Evolutionary conservation across 768 basidiomycete species (phyloP).

Genomic region (Collybiopsis luxurians): DNA sequence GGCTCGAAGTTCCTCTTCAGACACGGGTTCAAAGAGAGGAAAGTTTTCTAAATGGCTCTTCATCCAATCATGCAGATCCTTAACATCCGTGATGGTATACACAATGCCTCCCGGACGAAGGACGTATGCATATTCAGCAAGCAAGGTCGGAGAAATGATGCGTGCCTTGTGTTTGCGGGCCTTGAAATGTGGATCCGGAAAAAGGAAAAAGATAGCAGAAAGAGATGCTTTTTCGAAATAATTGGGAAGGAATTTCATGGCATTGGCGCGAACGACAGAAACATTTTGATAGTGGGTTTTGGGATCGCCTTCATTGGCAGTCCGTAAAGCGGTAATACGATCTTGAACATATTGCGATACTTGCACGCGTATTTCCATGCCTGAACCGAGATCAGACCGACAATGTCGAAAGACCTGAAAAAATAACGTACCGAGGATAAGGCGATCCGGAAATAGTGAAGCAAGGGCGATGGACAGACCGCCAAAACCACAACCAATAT

Average conservation of each 20-base stretch:
- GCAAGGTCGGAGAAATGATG: slow-evolving; percentile 95
- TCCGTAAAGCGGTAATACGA: slow-evolving; percentile 86
- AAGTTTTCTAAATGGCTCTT: slow-evolving; percentile 81
- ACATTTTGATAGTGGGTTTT: slow-evolving; percentile 71
- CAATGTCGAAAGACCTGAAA: slow-evolving; percentile 19
- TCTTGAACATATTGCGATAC: slow-evolving; percentile 96
- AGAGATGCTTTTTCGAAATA: slow-evolving; percentile 91
- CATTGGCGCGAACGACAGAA: slow-evolving; percentile 91
- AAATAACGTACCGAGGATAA: slow-evolving; percentile 77
- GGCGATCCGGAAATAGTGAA: slow-evolving; percentile 84
- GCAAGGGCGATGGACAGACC: slow-evolving; percentile 88
- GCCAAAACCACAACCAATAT: slow-evolving; percentile 97
- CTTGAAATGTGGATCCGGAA: slow-evolving; percentile 99
- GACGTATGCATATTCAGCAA: slow-evolving; percentile 96
- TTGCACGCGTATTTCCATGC: slow-evolving; percentile 95
- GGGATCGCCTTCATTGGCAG: slow-evolving; percentile 24
- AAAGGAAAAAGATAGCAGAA: slow-evolving; percentile 93
- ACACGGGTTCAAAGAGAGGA: slow-evolving; percentile 81
- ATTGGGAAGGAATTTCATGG: slow-evolving; percentile 98
- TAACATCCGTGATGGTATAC: slow-evolving; percentile 97
- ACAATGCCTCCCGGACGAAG: slow-evolving; percentile 91
- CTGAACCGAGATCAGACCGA: slow-evolving; percentile 37
- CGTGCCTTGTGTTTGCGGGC: slow-evolving; percentile 97
- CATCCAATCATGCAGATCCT: slow-evolving; percentile 96
- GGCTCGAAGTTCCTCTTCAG: slow-evolving; percentile 69